phyloP scores from a whole-genome alignment of 768 basidiomycete species.

The Mycena rebaudengoi region DNA sequence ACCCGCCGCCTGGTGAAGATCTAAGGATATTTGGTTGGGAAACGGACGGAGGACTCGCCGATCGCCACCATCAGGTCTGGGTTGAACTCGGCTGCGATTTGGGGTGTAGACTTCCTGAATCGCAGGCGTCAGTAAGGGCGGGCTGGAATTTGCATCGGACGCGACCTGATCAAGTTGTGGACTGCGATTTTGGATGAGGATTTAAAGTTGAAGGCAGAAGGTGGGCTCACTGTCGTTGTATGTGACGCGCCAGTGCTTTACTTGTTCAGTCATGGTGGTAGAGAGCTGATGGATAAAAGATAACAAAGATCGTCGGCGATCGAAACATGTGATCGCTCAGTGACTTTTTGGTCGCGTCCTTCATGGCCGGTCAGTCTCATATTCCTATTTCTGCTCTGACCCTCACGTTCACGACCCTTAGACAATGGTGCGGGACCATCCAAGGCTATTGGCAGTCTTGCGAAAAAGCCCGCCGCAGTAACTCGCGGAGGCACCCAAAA shows the following conservation, averaged over 20 bases:
- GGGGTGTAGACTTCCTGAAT: constrained; percentile 56
- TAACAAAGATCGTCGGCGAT: neutral
- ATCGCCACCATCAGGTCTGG: constrained; percentile 90
- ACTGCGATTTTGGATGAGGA: constrained; percentile 37
- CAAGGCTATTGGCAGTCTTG: constrained; percentile 81
- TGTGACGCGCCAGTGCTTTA: constrained; percentile 74
- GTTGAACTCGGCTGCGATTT: constrained; percentile 81
- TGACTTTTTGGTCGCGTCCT: constrained; percentile 2
- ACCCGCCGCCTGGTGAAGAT: constrained; percentile 79
- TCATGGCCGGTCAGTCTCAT: constrained; percentile 42
- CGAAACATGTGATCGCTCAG: constrained; percentile 4
- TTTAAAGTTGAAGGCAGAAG: neutral
- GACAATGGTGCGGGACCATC: constrained; percentile 41
- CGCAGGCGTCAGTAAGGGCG: neutral
- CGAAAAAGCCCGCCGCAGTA: constrained; percentile 75
- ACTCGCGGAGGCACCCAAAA: constrained; percentile 79
- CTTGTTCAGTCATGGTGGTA: constrained; percentile 48
- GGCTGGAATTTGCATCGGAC: neutral
- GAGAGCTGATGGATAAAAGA: neutral
- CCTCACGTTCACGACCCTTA: constrained; percentile 25
- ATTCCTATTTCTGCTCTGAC: neutral
- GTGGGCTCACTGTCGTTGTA: constrained; percentile 74
- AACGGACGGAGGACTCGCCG: constrained; percentile 50
- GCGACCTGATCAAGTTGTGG: constrained; percentile 78
- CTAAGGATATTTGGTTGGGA: constrained; percentile 20